Percentiles rank a stretch among this genome's conserved stretches.
These are phyloP conservation scores for Verticillium tricorpus DNA, from an alignment of 2,329 filamentous ascomycete species.

Conservation along the genomic window DNA sequence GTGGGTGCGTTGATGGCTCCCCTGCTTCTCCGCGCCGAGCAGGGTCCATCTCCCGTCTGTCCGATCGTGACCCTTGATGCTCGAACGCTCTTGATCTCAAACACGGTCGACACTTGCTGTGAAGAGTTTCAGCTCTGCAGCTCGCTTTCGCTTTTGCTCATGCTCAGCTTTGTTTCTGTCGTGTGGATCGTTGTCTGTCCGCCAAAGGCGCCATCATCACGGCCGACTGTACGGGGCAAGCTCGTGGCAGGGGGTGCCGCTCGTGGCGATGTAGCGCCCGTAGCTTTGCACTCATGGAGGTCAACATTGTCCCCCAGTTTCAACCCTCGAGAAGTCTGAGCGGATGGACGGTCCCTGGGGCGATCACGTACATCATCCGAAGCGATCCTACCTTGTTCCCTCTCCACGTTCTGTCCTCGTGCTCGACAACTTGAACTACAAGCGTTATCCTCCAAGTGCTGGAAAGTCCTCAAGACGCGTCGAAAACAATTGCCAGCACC, in stretches of 20 bases:
- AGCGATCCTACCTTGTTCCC: not conserved
- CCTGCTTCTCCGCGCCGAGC: not conserved
- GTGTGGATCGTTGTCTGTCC: not conserved
- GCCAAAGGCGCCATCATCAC: not conserved
- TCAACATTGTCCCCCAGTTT: not conserved
- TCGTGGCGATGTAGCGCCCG: not conserved
- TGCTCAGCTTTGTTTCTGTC: not conserved
- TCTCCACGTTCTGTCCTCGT: not conserved
- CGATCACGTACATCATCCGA: not conserved
- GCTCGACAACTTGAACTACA: not conserved
- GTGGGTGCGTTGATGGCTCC: not conserved
- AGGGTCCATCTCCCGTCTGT: not conserved
- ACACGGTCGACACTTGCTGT: not conserved
- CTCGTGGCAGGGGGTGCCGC: no score
- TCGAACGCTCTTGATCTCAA: not conserved
- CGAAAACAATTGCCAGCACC: conserved; percentile 9
- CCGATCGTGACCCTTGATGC: no score
- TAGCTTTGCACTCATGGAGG: not conserved
- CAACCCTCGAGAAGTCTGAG: not conserved
- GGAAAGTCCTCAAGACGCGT: not conserved
- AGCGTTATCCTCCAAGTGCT: not conserved
- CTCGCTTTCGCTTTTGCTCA: not conserved
- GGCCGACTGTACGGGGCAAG: not conserved
- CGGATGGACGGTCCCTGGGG: not conserved
- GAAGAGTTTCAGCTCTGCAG: not conserved